Evolutionary conservation across 768 basidiomycete genomes (phyloP), one percentile per base, ranked within the genome.

Genomic region (Pleurotus djamor): DNA sequence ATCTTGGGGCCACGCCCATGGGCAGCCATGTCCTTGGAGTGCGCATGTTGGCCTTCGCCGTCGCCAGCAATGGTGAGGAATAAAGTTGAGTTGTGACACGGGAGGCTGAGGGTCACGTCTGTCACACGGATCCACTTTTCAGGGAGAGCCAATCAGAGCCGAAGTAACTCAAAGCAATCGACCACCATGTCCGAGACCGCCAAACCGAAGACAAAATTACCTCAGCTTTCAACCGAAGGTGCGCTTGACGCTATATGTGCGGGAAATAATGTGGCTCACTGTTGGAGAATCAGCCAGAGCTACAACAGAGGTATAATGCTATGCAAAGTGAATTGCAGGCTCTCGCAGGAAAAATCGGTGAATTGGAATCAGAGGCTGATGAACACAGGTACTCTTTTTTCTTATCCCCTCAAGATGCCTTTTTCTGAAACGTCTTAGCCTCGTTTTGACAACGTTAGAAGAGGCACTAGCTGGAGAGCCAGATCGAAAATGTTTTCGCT

Each of bases 321-420:
- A 81, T 90, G 67, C 91, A 96, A 72, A 91, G 83, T 74, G 96
- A 98, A 51, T 77, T 98, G 33, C 94, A 96, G 71, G 83, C 87
- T n/a, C 75, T 98, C 32, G 94, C 94, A 38, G 85, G 88, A 63
- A 98, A 98, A 76, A 96, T 98, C 65, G 92, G 92, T 61, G 97
- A 99, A 73, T 81, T 99, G 35, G 97, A 99, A 72, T 86, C 89
- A 64, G 97, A 99, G 68, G 86, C 93, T 16, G 97, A 99, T 62
- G 97, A 99, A 70, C 95, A 99, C 72, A 81, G 83, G 96, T 95
- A 63, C 64, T 88, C 82, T 12, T 58, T 35, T 48, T 4, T n/a
- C 55, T 52, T 48, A 60, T 52, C 32, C 32, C 35, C n/a, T 48
- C 44, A 36, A 49, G 58, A 49, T 37, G 52, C 38, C 21, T 52